Evolutionary conservation across 495 filamentous ascomycete species (phyloP).

Genomic region (Cladorrhinum samala): DNA sequence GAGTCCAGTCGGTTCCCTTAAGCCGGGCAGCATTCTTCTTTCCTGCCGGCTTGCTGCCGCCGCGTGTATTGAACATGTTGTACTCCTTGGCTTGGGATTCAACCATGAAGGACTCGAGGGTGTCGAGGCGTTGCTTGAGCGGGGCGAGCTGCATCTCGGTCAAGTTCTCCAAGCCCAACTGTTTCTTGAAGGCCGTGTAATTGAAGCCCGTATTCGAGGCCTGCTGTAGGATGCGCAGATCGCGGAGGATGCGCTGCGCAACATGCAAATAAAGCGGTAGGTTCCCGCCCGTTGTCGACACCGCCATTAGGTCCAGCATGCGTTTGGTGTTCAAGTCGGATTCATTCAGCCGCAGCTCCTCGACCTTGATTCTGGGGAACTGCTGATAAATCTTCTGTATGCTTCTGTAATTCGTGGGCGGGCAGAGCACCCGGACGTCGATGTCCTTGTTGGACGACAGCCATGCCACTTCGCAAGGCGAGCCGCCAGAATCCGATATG

Average conservation of each 20-base stretch:
- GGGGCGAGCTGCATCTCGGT: constrained; percentile 42
- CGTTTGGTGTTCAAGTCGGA: constrained; percentile 55
- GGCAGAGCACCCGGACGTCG: constrained; percentile 56
- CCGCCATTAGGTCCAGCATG: constrained; percentile 65
- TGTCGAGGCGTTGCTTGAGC: constrained; percentile 51
- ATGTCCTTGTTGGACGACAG: constrained; percentile 49
- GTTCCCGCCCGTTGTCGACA: constrained; percentile 38
- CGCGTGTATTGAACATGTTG: constrained; percentile 9
- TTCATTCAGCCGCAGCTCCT: constrained; percentile 51
- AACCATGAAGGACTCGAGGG: constrained; percentile 53
- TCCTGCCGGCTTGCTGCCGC: background rate
- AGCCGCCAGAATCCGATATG: constrained; percentile 45
- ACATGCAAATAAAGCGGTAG: constrained; percentile 60
- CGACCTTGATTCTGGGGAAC: constrained; percentile 43
- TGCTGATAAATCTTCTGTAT: constrained; percentile 39
- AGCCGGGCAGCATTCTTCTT: background rate
- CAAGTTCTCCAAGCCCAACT: constrained; percentile 32
- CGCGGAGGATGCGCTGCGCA: constrained; percentile 52
- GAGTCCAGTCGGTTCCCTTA: constrained; percentile 29
- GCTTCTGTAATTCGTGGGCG: constrained; percentile 51
- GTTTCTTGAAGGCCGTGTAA: constrained; percentile 45
- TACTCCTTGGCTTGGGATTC: constrained; percentile 20
- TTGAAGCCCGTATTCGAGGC: constrained; percentile 34
- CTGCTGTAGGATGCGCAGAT: constrained; percentile 49
- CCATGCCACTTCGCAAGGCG: constrained; percentile 63